Evolutionary conservation across 1,139 yeast species (phyloP).

Genomic region (Kluyveromyces sp.): DNA sequence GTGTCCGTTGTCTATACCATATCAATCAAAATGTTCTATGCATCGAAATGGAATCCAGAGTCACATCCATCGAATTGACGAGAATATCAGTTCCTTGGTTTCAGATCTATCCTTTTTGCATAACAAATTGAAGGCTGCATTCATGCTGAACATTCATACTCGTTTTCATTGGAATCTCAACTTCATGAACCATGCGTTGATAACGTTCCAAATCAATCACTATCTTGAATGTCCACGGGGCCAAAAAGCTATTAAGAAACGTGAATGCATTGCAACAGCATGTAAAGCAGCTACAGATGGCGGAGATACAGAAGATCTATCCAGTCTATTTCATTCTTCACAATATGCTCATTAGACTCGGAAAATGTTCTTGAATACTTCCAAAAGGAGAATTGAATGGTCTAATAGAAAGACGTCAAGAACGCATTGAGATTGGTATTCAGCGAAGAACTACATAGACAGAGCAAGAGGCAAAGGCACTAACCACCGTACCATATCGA

Average conservation of each 20-base stretch:
- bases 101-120: conserved; percentile 24
- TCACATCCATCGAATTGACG: conserved; percentile 49
- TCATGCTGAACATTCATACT: conserved; percentile 28
- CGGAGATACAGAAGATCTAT: conserved; percentile 55
- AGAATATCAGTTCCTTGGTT: conserved; percentile 38
- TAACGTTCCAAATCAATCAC: conserved; percentile 50
- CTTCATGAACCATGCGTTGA: conserved; percentile 49
- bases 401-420: conserved; percentile 21
- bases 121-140: conserved; percentile 24
- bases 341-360: conserved; percentile 31
- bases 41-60: conserved; percentile 39
- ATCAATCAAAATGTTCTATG: conserved; percentile 40
- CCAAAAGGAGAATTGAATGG: conserved; percentile 28
- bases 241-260: conserved; percentile 59
- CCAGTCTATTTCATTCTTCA: conserved; percentile 51
- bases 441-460: conserved; percentile 35
- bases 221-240: conserved; percentile 56
- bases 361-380: conserved; percentile 25
- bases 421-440: conserved; percentile 40
- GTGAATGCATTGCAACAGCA: conserved; percentile 71
- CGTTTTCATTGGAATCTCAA: conserved; percentile 46
- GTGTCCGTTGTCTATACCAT: conserved; percentile 55
- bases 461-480: conserved; percentile 17
- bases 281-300: conserved; percentile 52
- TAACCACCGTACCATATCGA: conserved; percentile 12